Percentiles rank a stretch among this genome's conserved stretches.
Conservation (phyloP, 768 basidiomycete genomes). For the Exidia glandulosa region DNA sequence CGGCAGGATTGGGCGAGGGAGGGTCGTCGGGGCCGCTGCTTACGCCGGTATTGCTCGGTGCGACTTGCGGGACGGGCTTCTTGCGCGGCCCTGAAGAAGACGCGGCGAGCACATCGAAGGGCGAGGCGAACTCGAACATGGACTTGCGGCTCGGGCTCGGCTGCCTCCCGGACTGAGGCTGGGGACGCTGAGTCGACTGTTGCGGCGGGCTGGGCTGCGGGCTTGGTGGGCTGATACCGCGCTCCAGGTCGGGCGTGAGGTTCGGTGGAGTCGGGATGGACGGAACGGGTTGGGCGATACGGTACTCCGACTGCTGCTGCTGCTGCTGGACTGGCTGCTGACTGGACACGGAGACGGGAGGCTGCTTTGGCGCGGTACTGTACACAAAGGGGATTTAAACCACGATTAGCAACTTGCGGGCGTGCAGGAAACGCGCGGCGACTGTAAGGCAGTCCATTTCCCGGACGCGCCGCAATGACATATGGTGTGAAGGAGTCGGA, state of each 20-base stretch:
- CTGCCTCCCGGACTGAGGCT: constrained; percentile 29
- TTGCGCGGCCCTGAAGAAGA: constrained; percentile 33
- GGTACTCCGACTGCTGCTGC: neutral
- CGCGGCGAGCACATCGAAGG: constrained; percentile 64
- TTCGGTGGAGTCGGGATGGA: neutral
- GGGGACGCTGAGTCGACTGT: constrained; percentile 3
- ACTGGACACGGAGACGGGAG: neutral
- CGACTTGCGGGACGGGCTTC: constrained; percentile 46
- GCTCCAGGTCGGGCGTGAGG: neutral
- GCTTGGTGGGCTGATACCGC: constrained; percentile 14
- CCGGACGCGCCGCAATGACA: too few relatives aligned
- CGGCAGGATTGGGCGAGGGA: constrained; percentile 12
- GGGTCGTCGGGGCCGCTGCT: constrained; percentile 47
- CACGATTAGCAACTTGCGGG: neutral
- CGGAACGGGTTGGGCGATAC: neutral
- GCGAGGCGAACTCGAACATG: constrained; percentile 77
- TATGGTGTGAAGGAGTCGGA: too few relatives aligned
- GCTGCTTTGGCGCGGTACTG: neutral
- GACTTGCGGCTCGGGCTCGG: constrained; percentile 66
- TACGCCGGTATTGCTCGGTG: constrained; percentile 22
- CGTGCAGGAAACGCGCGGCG: neutral
- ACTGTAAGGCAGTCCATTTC: neutral
- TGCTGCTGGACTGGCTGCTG: neutral
- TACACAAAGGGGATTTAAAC: neutral
- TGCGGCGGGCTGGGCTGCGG: constrained; percentile 6